Evolutionary conservation across 768 basidiomycete species (phyloP), one percentile per base, ranked within the genome.

Genomic region (Collybia nuda): DNA sequence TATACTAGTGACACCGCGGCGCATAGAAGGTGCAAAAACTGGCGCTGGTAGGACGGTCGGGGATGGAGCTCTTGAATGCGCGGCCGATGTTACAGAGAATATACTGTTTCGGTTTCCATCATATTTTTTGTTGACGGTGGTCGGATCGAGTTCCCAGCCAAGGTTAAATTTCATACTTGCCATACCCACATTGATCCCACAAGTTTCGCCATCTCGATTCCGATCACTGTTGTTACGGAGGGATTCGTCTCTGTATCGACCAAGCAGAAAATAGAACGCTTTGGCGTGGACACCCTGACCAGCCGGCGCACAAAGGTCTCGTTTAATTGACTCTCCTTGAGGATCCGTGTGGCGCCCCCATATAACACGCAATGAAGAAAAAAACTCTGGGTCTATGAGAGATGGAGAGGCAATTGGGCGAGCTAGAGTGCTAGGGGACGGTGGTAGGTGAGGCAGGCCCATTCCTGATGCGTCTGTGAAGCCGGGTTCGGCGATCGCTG

Each of bases 241-340:
- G 4, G 70, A 65, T 42, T 80, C 82, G 58, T 91, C 85, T 51
- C 88, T 81, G 60, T 92, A 89, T 65, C 80, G 80, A 36, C 81
- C 74, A 17, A 96, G 78, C 32, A 96, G 78, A 62, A 87, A 92
- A 63, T 94, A 96, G 67, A 94, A 93, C 0, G 89, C 90, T 64
- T 95, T 95, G 8, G 90, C 88, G 52, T 90, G 79, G 7, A 81
- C 80, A 11, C 88, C 88, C 45, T 80, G 72, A 17, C 85, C 89
- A 15, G 78, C 75, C 9, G 86, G 84, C 23, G 85, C 80, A 55
- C 88, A 79, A 5, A 92, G 73, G 59, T 91, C 89, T 19, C 73
- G 64, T 49, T 75, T 79, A 60, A 91, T 88, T 22, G 62, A 64
- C 14, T 81, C 75, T 6, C 77, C 76, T 3, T 67, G 61, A 12